A percentile compares a stretch with the other conserved stretches of the same genome.
Conservation (phyloP, 1,284 basidiomycete species). For the Baeospora myosura region DNA sequence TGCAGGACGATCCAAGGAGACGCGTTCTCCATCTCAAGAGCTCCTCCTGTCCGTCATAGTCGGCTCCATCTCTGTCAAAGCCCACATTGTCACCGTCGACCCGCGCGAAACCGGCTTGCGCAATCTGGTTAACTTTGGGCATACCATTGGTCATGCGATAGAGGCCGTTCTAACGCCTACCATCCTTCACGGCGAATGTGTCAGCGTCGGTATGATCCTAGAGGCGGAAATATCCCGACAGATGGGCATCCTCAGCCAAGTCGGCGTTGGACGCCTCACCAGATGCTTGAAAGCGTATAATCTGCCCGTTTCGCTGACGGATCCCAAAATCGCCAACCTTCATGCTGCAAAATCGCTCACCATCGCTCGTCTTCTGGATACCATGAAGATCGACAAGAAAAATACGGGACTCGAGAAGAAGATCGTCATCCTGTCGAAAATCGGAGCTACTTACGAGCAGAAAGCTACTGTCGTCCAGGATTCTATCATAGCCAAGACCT, state of each 20-base stretch:
- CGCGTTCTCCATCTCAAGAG: conserved; percentile 70
- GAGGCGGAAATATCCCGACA: conserved; percentile 90
- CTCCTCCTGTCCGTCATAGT: conserved; percentile 79
- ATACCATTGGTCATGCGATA: conserved; percentile 93
- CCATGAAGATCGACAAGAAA: conserved; percentile 97
- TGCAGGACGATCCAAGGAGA: conserved; percentile 57
- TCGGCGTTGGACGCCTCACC: conserved; percentile 81
- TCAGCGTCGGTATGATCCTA: conserved; percentile 88
- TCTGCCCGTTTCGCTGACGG: conserved; percentile 73
- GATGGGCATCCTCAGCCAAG: conserved; percentile 80
- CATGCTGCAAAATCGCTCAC: conserved; percentile 69
- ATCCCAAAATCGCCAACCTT: conserved; percentile 68
- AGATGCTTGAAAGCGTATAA: conserved; percentile 83
- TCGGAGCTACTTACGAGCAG: conserved; percentile 90
- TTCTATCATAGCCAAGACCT: conserved; percentile 70
- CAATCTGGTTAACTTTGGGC: conserved; percentile 96
- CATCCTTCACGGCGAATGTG: conserved; percentile 90
- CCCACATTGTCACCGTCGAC: conserved; percentile 92
- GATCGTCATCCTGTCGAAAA: conserved; percentile 85
- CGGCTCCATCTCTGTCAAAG: conserved; percentile 86
- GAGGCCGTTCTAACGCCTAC: conserved; percentile 89
- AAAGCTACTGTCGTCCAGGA: conserved; percentile 86
- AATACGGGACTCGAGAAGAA: conserved; percentile 89
- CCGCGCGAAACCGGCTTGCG: conserved; percentile 92
- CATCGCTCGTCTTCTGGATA: conserved; percentile 74